phyloP scores from a whole-genome alignment of 495 filamentous ascomycete genomes.

The Annulohypoxylon stygium region DNA sequence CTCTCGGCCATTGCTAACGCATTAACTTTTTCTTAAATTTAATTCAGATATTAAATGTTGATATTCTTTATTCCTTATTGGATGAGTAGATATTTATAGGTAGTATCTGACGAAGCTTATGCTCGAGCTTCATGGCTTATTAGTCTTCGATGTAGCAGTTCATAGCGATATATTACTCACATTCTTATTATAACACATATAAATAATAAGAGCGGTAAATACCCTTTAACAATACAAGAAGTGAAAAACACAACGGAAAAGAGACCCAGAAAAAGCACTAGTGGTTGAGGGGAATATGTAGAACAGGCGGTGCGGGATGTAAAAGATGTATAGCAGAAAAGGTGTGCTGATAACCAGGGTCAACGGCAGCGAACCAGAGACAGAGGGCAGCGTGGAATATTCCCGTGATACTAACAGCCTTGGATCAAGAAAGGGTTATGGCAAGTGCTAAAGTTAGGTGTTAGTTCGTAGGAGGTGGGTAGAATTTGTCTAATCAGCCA shows the following conservation, averaged over 20 bases:
- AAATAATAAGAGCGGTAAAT: not conserved
- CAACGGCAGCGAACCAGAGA: constrained; percentile 1
- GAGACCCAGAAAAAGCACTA: not conserved
- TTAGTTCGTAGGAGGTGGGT: not conserved
- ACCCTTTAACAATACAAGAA: not conserved
- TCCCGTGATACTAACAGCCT: constrained; percentile 12
- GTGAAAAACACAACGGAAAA: not conserved
- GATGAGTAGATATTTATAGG: not conserved
- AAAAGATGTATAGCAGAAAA: not conserved
- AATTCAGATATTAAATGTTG: not conserved
- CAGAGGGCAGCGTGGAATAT: constrained; percentile 11
- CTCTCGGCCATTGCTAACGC: constrained; percentile 8
- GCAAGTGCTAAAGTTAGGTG: not conserved
- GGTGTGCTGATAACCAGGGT: not conserved
- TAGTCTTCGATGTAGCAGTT: not conserved
- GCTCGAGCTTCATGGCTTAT: not conserved
- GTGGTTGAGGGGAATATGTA: not conserved
- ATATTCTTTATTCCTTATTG: not conserved
- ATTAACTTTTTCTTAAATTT: not conserved
- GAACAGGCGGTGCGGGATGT: not conserved
- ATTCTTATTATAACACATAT: not conserved
- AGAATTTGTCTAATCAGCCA: constrained; percentile 16
- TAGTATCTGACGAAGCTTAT: not conserved
- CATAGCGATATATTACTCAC: constrained; percentile 2
- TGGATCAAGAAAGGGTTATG: not conserved